Evolutionary conservation across 169 alveolate species (phyloP).

Genomic region (Plasmodium ovale): DNA sequence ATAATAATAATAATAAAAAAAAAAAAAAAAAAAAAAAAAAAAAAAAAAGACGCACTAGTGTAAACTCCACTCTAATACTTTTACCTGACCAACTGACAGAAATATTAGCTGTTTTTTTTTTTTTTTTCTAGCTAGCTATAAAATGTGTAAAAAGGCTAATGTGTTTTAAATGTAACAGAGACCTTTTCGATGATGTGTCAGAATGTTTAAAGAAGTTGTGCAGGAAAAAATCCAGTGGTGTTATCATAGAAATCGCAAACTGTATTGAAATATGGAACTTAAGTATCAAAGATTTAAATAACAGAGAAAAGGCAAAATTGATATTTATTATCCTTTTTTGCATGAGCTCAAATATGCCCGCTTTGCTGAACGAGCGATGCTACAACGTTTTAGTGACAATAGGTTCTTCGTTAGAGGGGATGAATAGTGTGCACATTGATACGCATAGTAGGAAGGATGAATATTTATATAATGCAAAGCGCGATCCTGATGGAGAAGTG

Average conservation of each 20-base stretch:
- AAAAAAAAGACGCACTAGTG: too few species aligned
- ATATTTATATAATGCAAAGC: not conserved
- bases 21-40: not conserved
- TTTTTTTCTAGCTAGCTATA: slow-evolving; percentile 38
- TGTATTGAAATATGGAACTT: slow-evolving; percentile 62
- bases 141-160: slow-evolving; percentile 37
- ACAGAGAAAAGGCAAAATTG: slow-evolving; percentile 39
- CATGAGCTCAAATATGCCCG: slow-evolving; percentile 13
- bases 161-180: slow-evolving; percentile 21
- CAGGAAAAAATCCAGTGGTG: slow-evolving; percentile 11
- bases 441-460: not conserved
- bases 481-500: not conserved
- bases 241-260: slow-evolving; percentile 24
- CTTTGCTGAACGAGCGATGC: slow-evolving; percentile 37
- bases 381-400: slow-evolving; percentile 16
- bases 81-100: too few species aligned
- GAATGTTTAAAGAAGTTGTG: slow-evolving; percentile 47
- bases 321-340: slow-evolving; percentile 53
- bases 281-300: slow-evolving; percentile 55
- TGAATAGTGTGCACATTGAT: too few species aligned
- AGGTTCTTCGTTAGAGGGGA: slow-evolving; percentile 4
- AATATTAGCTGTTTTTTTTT: slow-evolving; percentile 5
- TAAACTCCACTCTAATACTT: too few species aligned
- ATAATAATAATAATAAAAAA: not conserved
- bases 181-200: slow-evolving; percentile 14